Conservation (phyloP, 1,139 yeast genomes). For the Groenewaldozyma auringiensis region DNA sequence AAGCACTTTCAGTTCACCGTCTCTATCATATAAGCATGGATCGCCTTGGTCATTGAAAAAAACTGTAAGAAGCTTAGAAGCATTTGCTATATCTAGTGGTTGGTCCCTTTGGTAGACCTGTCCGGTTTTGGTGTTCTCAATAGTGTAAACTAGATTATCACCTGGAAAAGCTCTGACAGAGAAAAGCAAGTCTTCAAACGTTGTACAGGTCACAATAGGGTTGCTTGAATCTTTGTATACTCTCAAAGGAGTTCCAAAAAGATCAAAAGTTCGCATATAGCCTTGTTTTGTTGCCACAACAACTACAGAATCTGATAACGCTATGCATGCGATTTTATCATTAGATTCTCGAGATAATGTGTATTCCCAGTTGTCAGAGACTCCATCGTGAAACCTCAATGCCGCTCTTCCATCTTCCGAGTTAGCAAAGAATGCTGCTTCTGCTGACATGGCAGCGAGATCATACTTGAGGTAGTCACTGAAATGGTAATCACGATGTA, state of each 20-base stretch:
- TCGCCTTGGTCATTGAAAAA: constrained; percentile 80
- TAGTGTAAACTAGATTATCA: constrained; percentile 28
- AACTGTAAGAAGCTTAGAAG: constrained; percentile 41
- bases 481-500: constrained; percentile 80
- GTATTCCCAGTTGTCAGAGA: constrained; percentile 35
- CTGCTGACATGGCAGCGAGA: constrained; percentile 61
- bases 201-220: constrained; percentile 50
- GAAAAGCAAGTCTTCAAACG: constrained; percentile 41
- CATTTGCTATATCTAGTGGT: constrained; percentile 27
- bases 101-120: constrained; percentile 35
- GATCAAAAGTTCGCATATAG: constrained; percentile 45
- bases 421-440: constrained; percentile 57
- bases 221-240: constrained; percentile 41
- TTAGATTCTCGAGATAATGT: constrained; percentile 27
- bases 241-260: constrained; percentile 48
- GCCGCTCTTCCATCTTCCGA: constrained; percentile 21
- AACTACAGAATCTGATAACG: constrained; percentile 43
- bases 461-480: constrained; percentile 67
- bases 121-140: constrained; percentile 33
- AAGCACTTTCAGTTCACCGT: constrained; percentile 61
- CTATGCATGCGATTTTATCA: constrained; percentile 45
- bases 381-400: constrained; percentile 30
- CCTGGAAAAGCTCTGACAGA: constrained; percentile 30
- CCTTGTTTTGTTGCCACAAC: constrained; percentile 54
- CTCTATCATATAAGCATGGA: constrained; percentile 78